Evolutionary conservation across 2,329 filamentous ascomycete genomes (phyloP), one percentile per base, ranked within the genome.

Genomic region (Penicillium hesseltinei): DNA sequence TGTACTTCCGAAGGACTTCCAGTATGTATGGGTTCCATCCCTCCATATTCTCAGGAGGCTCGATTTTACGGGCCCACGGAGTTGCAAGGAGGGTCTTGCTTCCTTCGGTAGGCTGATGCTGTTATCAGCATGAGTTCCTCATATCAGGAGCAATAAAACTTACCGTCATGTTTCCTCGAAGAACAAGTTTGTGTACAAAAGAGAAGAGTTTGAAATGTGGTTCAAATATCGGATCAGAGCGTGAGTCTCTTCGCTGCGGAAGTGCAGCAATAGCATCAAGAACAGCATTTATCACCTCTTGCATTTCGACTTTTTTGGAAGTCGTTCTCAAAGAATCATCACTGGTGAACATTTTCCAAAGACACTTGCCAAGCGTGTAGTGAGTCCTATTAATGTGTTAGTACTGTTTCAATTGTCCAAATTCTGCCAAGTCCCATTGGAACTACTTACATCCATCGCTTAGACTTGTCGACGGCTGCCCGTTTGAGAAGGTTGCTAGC

Each of bases 161-260:
- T 65, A 79, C 77, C 54, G 74, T 67, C 49, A 86, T 71, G 11
- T 75, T 71, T 50, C 74, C 74, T 27, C 73, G 71, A 31, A 79
- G 79, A 17, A 95, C 89, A 25, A 96, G 81, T 73, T 97, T 96
- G 76, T 95, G 87, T 7, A 92, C 77, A 23, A 94, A 79, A 2
- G 90, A 89, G 36, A 94, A 83, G 21, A 96, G 87, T 76, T 96
- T 96, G 80, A 95, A 96, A 71, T 96, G 92, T 4, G 92, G 92
- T 71, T 96, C 92, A 17, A 97, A 82, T 25, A 95, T 87, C 0
- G 90, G 91, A 59, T 96, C 91, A 38, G 77, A 73, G 21, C 83
- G 80, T 17, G 78, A 81, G 65, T 88, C 83, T 64, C 80, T 81
- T 58, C 83, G 83, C 59, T 83, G 80, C 2, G 87, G 87, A 25